Evolutionary conservation across 148 eudicot species (phyloP).

Genomic region (Persicaria maculosa): DNA sequence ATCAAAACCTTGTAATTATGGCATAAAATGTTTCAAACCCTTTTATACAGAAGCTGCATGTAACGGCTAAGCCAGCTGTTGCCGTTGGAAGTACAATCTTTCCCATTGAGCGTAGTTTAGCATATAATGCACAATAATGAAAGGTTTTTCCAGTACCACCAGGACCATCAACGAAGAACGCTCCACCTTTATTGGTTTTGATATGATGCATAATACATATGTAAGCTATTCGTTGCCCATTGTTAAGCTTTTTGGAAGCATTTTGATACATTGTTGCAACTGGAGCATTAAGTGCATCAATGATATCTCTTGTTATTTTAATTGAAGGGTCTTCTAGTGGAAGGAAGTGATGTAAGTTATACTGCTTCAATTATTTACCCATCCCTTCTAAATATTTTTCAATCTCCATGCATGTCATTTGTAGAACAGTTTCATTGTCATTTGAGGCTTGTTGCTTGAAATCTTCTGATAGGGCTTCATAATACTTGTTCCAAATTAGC

Average conservation of each 20-base stretch:
- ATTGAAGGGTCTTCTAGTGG: not conserved
- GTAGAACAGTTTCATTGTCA: not conserved
- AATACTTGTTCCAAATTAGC: not conserved
- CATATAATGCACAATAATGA: not conserved
- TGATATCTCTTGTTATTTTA: not conserved
- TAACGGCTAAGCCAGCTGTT: not conserved
- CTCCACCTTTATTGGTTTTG: not conserved
- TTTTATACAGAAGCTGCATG: too few species aligned
- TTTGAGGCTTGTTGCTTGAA: not conserved
- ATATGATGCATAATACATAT: not conserved
- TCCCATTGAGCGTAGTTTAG: not conserved
- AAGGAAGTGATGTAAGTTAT: not conserved
- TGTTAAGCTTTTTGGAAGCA: not conserved
- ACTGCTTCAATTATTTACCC: not conserved
- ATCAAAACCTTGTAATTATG: too few species aligned
- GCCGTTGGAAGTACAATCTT: not conserved
- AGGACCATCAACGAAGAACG: not conserved
- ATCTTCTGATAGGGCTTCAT: not conserved
- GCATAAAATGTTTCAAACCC: too few species aligned
- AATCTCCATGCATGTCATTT: not conserved
- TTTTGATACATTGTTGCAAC: not conserved
- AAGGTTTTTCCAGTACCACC: not conserved
- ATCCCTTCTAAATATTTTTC: not conserved
- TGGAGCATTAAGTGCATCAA: not conserved
- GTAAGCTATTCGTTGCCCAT: not conserved